Evolutionary conservation across 257 asterid genomes (phyloP), one percentile per base, ranked within the genome.

Genomic region (Ilex aquifolium): DNA sequence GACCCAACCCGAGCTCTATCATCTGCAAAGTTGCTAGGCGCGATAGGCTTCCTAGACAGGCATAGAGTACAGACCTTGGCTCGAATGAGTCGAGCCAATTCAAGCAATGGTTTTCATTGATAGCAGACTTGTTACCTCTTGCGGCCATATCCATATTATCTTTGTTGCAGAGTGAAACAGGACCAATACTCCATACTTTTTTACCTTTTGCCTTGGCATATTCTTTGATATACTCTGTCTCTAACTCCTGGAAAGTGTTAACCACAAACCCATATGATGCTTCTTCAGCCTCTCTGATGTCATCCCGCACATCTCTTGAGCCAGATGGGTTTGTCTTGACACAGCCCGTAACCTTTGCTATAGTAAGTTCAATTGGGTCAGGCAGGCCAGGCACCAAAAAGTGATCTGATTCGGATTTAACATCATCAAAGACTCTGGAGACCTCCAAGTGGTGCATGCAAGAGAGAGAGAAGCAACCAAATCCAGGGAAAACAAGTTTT

Each of bases 31-130:
- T 57, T 0, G 83, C 31, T 17, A 75, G 61, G 0, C 79, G 78
- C 11, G 79, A 60, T 12, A 79, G 59, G 66, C 86, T 85, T 9
- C 92, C 92, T 1, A 80, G 76, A 36, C 88, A 85, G 0, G 72
- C 80, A 13, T 71, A 85, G 42, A 85, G 54, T 3, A 74, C 82
- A 0, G 85, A 80, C 42, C 32, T 13, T 30, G 69, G 27, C n/a
- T 66, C 74, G 40, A 27, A 61, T 0, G 72, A 65, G 14, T 76
- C 80, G 0, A 85, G 87, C 87, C 87, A 85, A 21, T 74, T 68
- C 50, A 71, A 32, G 61, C 82, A 77, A 4, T 63, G 12, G 11
- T 68, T 27, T 50, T 46, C 52, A n/a, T 74, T 76, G 1, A 65
- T 68, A 4, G 80, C 39, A 0, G 83, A 58, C 44, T 65, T 71